Evolutionary conservation across 23 red algal genomes (phyloP).

Genomic region (Gracilariopsis chorda): DNA sequence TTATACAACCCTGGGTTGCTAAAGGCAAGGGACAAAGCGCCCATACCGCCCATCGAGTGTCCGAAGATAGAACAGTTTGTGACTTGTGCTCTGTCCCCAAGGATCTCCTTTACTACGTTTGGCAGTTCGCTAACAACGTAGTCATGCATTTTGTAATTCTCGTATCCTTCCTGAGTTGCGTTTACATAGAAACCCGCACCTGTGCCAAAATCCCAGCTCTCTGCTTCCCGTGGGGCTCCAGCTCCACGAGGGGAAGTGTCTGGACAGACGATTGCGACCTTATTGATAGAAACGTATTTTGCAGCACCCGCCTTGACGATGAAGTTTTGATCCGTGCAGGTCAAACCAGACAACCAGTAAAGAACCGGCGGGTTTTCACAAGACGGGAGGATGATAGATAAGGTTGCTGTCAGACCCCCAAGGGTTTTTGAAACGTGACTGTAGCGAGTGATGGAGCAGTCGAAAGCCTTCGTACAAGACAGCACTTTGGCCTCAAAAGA

Average conservation of each 20-base stretch:
- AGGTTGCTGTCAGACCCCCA: constrained; percentile 52
- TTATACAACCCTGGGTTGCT: constrained; percentile 60
- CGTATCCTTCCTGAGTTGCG: constrained; percentile 60
- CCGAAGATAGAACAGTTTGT: constrained; percentile 53
- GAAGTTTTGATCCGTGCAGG: constrained; percentile 97
- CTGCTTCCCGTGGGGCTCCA: constrained; percentile 74
- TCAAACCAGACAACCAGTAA: constrained; percentile 88
- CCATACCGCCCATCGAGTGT: constrained; percentile 99
- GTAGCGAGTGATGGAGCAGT: constrained; percentile 57
- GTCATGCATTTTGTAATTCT: constrained; percentile 81
- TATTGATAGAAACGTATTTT: constrained; percentile 15
- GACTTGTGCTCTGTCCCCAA: neutral
- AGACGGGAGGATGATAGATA: constrained; percentile 58
- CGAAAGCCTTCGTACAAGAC: constrained; percentile 63
- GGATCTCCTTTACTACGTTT: neutral
- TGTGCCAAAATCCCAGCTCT: constrained; percentile 93
- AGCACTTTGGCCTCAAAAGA: neutral
- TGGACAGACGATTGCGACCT: constrained; percentile 68
- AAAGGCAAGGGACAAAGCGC: constrained; percentile 80
- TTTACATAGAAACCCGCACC: constrained; percentile 97
- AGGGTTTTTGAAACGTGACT: constrained; percentile 58
- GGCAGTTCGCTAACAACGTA: constrained; percentile 74
- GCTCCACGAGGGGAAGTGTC: constrained; percentile 94
- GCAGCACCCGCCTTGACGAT: constrained; percentile 73
- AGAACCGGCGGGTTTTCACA: constrained; percentile 29